Evolutionary conservation across 1,284 basidiomycete genomes (phyloP), one percentile per base, ranked within the genome.

Genomic region (Fomes fomentarius): DNA sequence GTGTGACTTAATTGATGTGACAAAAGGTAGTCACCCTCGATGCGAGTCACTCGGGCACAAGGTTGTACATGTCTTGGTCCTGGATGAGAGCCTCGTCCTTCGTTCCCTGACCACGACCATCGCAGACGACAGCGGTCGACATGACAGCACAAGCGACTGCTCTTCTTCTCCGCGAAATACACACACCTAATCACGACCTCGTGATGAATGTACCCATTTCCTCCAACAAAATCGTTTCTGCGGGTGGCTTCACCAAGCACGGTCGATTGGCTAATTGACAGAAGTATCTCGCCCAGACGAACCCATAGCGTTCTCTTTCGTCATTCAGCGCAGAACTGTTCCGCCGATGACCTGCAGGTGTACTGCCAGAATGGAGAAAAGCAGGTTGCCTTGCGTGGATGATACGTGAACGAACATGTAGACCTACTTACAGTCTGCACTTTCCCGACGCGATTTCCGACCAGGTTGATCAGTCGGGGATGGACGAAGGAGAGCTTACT

Each of bases 321-420:
- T 63, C 1, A 58, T 64, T 21, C 63, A 57, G 2, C 62, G 65
- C 22, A 9, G 52, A 62, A 12, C 62, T 55, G 9, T 25, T 59
- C 11, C 68, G 68, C 47, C 52, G 68, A 42, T 69, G 67, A 67
- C 59, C 68, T 7, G 67, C 67, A 0, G 67, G 65, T 1, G 66
- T 67, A 2, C 38, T 50, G 4, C 63, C 64, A 10, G 58, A 63
- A 26, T 58, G 53, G 39, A 52, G 69, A 42, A 57, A 52, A 28
- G 52, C 37, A 3, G 67, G 66, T 4, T 65, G 63, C 44, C 58
- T 69, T 2, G 42, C 60, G 6, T 54, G 33, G 30, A 61, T 70
- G 66, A 35, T 69, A 17, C 48, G 54, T 15, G 61, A 59, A 30
- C 33, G 30, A 43, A 15, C 11, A 19, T 25, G 25, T 42, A 9